Conservation (phyloP, 2,329 filamentous ascomycete species). For the Cladophialophora psammophila region DNA sequence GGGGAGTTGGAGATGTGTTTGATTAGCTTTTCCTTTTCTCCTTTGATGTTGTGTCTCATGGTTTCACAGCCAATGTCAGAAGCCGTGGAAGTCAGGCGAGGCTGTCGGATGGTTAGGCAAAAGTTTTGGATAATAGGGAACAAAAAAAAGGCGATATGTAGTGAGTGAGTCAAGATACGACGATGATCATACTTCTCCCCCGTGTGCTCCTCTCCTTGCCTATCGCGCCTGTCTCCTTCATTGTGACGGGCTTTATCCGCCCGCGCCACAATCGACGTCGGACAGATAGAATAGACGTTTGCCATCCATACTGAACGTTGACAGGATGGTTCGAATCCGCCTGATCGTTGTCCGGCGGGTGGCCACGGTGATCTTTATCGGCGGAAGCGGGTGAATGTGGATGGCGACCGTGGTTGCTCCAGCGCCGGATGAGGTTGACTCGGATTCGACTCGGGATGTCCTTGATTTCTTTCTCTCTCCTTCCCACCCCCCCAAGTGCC, state of each 20-base stretch:
- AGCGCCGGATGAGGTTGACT: too few species aligned
- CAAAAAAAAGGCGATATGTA: background rate
- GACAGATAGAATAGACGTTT: background rate
- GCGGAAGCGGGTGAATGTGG: too few species aligned
- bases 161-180: background rate
- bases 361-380: too few species aligned
- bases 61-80: background rate
- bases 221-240: background rate
- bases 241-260: too few species aligned
- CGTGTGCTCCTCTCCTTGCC: background rate
- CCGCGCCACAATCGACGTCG: too few species aligned
- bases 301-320: background rate
- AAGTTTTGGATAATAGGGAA: constrained; percentile 5
- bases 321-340: background rate
- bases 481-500: too few species aligned
- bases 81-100: background rate
- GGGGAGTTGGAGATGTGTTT: constrained; percentile 5
- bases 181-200: background rate
- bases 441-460: too few species aligned
- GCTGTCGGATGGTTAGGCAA: background rate
- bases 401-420: too few species aligned
- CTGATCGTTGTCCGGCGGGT: too few species aligned
- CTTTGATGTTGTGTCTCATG: background rate
- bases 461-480: too few species aligned
- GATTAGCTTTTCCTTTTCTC: constrained; percentile 12